phyloP scores from a whole-genome alignment of 768 basidiomycete species.

The Clavaria fumosa region DNA sequence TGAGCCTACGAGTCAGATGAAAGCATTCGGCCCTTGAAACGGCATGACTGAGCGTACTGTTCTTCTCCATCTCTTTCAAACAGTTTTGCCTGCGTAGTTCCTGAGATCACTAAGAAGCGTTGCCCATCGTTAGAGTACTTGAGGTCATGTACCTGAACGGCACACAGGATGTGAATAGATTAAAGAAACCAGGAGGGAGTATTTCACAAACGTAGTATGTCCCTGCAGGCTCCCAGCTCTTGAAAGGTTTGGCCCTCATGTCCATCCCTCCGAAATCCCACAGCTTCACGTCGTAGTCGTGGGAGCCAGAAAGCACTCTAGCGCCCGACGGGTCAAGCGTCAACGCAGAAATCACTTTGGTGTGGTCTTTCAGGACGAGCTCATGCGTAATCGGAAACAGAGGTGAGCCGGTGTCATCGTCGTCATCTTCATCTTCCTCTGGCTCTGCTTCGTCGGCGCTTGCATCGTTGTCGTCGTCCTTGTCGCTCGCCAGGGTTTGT shows the following conservation, averaged over 20 bases:
- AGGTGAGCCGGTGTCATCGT: constrained; percentile 33
- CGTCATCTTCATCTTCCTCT: constrained; percentile 37
- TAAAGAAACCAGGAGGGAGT: constrained; percentile 6
- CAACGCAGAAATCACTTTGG: constrained; percentile 87
- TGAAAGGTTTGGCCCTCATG: constrained; percentile 78
- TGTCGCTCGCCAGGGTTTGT: not conserved
- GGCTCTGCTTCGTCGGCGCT: constrained; percentile 23
- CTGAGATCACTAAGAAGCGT: constrained; percentile 75
- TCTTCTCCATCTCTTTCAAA: constrained; percentile 91
- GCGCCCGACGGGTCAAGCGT: constrained; percentile 91
- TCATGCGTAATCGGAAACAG: constrained; percentile 85
- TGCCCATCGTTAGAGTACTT: constrained; percentile 83
- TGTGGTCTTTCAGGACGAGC: constrained; percentile 84
- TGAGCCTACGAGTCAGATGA: constrained; percentile 47
- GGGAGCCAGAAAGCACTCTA: constrained; percentile 76
- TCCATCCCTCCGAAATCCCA: constrained; percentile 99
- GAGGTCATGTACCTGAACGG: constrained; percentile 81
- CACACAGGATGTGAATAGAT: constrained; percentile 2
- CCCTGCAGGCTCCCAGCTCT: constrained; percentile 89
- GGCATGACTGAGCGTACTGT: constrained; percentile 42
- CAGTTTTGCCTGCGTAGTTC: constrained; percentile 74
- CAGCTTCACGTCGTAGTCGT: constrained; percentile 96
- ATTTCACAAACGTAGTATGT: constrained; percentile 61
- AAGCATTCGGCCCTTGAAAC: constrained; percentile 21
- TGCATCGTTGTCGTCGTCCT: not conserved